Base-by-base conservation (phyloP, 176 grass and related monocot species). In the Musa itinerans region DNA sequence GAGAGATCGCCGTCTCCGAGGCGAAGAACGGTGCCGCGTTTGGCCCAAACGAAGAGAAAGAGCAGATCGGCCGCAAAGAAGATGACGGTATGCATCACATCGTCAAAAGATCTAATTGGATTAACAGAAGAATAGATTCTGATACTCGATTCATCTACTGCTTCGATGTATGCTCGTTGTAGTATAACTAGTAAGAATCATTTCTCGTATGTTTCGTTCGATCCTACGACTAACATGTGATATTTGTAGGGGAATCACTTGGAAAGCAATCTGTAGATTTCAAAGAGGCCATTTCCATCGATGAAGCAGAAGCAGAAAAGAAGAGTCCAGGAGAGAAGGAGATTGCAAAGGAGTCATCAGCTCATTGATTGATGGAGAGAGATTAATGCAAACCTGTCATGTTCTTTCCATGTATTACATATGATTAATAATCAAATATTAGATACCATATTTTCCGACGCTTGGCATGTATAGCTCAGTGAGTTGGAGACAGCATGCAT, bases 171-270 rank as follows among this genome's bases (percentile, higher is more conserved):
- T 54, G 13, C 22, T 73, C 23, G 11, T 25, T 43, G 34, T 43
- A 4, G 34, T 43, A 34, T 34, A 34, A 34, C 3, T 3, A 34
- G 3, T 34, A 34, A 34, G 29, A 34, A 34, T 34, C 29, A 34
- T 34, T 34, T 34, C 29, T 34, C 29, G 0, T 34, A 43, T 43
- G 34, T 43, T 6, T 6, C 34, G 3, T 43, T 43, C 34, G 34
- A 43, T 43, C 34, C 34, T 43, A 43, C 4, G 6, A 6, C 34
- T 43, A 43, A 43, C 34, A 53, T 11, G 50, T 26, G n/a, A 67
- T 76, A 58, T 79, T 79, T 59, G 43, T 72, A 92, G 89, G 71
- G 53, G 61, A 85, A 85, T 85, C 74, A 61, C 52, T 78, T 58
- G 83, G 74, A 15, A 50, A 92, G 57, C 20, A 50, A 53, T 65